Percentiles rank a stretch among this genome's conserved stretches.
These are phyloP conservation scores for Alternaria burnsii DNA, from an alignment of 2,329 filamentous ascomycete species.

Conservation along the genomic window DNA sequence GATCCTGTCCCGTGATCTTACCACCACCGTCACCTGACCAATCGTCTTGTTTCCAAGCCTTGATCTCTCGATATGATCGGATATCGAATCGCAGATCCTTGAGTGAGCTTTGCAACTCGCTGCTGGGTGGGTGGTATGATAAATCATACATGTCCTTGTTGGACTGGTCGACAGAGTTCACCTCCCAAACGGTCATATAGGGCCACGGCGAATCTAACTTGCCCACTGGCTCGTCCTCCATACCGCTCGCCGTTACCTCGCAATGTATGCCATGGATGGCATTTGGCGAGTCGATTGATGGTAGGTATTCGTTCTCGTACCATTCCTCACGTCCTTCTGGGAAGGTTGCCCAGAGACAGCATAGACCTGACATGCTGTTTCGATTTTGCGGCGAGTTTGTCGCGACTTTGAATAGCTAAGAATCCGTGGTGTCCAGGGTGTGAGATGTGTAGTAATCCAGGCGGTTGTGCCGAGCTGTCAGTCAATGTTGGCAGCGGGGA, in stretches of 20 bases:
- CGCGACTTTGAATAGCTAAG: background rate
- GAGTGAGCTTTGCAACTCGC: slow-evolving; percentile 7
- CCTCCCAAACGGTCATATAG: slow-evolving; percentile 21
- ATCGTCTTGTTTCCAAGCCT: slow-evolving; percentile 23
- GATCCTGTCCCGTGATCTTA: slow-evolving; percentile 11
- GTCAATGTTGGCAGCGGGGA: background rate
- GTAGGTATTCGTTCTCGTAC: slow-evolving; percentile 29
- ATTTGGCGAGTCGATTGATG: slow-evolving; percentile 9
- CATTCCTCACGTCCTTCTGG: slow-evolving; percentile 18
- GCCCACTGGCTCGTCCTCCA: slow-evolving; percentile 26
- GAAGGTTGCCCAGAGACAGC: slow-evolving; percentile 31
- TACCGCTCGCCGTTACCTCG: slow-evolving; percentile 22
- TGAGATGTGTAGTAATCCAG: background rate
- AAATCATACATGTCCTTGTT: slow-evolving; percentile 8
- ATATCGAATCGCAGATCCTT: slow-evolving; percentile 21
- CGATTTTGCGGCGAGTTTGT: background rate
- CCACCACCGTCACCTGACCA: slow-evolving; percentile 20
- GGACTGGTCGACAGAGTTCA: slow-evolving; percentile 3
- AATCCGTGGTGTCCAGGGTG: background rate
- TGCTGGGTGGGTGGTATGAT: slow-evolving; percentile 9
- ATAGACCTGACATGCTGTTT: slow-evolving; percentile 27
- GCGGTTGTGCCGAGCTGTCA: slow-evolving; percentile 4
- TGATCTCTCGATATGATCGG: slow-evolving; percentile 22
- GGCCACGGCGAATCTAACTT: slow-evolving; percentile 28
- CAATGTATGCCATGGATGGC: slow-evolving; percentile 22